phyloP scores from a whole-genome alignment of 2,329 filamentous ascomycete genomes.

The Tothia fuscella region DNA sequence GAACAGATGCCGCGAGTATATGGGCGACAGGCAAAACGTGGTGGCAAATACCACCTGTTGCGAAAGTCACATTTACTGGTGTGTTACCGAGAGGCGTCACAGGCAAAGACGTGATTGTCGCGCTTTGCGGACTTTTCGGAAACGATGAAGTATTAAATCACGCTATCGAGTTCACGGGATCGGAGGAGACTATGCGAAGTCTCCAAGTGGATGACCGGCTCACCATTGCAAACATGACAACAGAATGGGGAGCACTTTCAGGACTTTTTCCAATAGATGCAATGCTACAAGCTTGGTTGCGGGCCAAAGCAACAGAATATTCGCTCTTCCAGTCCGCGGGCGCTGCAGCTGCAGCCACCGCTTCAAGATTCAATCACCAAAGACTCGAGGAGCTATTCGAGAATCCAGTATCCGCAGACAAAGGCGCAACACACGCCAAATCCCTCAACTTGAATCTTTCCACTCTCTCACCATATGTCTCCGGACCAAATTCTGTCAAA shows the following conservation, averaged over 20 bases:
- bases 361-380: conserved; percentile 57
- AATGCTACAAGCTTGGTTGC: conserved; percentile 60
- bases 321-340: conserved; percentile 46
- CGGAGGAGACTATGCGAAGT: conserved; percentile 61
- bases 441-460: conserved; percentile 69
- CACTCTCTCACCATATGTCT: conserved; percentile 70
- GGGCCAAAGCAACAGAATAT: conserved; percentile 60
- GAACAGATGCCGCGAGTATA: conserved; percentile 77
- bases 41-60: conserved; percentile 81
- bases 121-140: conserved; percentile 76
- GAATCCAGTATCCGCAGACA: conserved; percentile 58
- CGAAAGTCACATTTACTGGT: conserved; percentile 67
- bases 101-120: conserved; percentile 89
- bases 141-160: conserved; percentile 85
- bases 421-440: conserved; percentile 72
- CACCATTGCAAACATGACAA: conserved; percentile 70
- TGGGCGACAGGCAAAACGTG: conserved; percentile 76
- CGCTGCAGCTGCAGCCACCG: conserved; percentile 33
- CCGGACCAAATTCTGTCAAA: conserved; percentile 87
- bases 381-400: conserved; percentile 59
- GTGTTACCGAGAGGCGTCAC: conserved; percentile 66
- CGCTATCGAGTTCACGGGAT: conserved; percentile 75
- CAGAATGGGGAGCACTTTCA: conserved; percentile 65
- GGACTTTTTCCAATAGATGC: conserved; percentile 73
- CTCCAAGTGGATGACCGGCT: conserved; percentile 62